Conservation (phyloP, 768 basidiomycete genomes). For the Hypholoma sublateritium region DNA sequence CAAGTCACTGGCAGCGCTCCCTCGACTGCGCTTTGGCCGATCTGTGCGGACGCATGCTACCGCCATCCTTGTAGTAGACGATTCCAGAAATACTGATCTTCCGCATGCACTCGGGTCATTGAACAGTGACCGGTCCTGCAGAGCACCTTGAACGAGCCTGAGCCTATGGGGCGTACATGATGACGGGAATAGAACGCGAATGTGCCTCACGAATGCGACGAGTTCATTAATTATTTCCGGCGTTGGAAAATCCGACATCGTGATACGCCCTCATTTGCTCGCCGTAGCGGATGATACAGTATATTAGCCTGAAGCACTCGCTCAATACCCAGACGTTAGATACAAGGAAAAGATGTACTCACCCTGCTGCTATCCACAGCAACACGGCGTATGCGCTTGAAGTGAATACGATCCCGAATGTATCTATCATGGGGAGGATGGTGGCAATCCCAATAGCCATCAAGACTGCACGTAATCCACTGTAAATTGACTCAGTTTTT, state of each 20-base stretch:
- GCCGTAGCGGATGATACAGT: slow-evolving; percentile 53
- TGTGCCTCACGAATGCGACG: no score
- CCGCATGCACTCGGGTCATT: no score
- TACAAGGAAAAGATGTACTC: slow-evolving; percentile 21
- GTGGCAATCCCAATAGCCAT: slow-evolving; percentile 41
- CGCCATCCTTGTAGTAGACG: no score
- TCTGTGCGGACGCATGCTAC: no score
- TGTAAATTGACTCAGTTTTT: slow-evolving; percentile 16
- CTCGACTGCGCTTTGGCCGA: no score
- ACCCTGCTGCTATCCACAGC: slow-evolving; percentile 53
- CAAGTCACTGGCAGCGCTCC: no score
- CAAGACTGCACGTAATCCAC: slow-evolving; percentile 48
- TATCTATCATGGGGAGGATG: slow-evolving; percentile 54
- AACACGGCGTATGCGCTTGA: slow-evolving; percentile 44
- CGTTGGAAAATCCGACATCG: slow-evolving; percentile 56
- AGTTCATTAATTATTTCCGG: slow-evolving; percentile 25
- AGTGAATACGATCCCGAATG: slow-evolving; percentile 49
- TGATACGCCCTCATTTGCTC: slow-evolving; percentile 53
- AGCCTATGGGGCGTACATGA: no score
- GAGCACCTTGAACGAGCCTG: no score
- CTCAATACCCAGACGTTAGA: not conserved
- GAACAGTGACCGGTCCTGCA: no score
- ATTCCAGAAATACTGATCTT: no score
- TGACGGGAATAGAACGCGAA: no score
- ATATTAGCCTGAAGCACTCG: slow-evolving; percentile 42